Base-by-base conservation (phyloP, 2,329 filamentous ascomycete species). In the Helicocarpus griseus region DNA sequence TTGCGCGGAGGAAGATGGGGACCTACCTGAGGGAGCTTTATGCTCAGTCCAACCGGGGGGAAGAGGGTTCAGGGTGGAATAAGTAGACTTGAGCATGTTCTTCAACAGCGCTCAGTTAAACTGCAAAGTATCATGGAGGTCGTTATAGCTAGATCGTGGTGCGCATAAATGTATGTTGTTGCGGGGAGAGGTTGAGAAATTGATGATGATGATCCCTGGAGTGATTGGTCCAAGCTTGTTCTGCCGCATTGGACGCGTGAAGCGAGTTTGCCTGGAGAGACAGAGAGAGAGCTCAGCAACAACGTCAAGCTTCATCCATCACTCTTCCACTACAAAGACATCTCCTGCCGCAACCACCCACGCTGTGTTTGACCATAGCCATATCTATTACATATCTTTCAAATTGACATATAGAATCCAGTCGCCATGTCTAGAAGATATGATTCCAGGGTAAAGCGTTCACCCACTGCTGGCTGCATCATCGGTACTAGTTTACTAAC, bases 31-130 rank as follows among this genome's bases (percentile, higher is more conserved):
- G 5, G 89, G 90, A 49, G 90, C 89, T 69, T 84, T 90, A 71
- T 96, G 89, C 68, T 95, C 87, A n/a, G 86, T 88, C 90, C 90
- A 96, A 56, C 88, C 89, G 40, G 83, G 76, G 26, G 83, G 85
- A 0, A 96, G 75, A 8, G 78, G 77, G 21, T 81, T 47, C 21
- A 36, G 26, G 17, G 45, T 76, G 54, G 79, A 81, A 68, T 90
- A 82, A n/a, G 87, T 90, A 19, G 85, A 87, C 64, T 83, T 89
- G 46, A 91, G 73, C 85, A 89, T 89, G 43, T 39, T 62, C 5
- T 31, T 29, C 38, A 26, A 40, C 35, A 47, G 47, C 22, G 19
- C 22, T 26, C 33, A 46, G 35, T 24, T 38, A 54, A 38, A 35
- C n/a, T 21, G 21, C 9, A 7, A 9, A 26, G 9, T 45, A 21